Conservation (phyloP, 2,329 filamentous ascomycete genomes). For the Tolypocladium ophioglossoides region DNA sequence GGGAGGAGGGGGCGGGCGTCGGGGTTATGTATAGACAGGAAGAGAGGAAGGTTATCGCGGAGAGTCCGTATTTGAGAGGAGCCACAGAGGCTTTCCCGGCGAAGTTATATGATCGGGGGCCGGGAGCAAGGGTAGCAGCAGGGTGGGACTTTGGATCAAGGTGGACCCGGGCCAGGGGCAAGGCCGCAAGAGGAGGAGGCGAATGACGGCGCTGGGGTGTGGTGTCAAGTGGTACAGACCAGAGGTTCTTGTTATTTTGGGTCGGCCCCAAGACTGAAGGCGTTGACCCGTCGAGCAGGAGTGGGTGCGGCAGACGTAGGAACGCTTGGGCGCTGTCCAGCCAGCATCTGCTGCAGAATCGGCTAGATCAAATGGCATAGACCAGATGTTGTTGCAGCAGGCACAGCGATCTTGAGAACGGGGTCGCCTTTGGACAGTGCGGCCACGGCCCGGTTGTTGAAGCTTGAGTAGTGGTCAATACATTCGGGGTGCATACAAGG, state of each 20-base stretch:
- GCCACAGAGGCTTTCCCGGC: slow-evolving; percentile 2
- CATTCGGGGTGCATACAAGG: neutral
- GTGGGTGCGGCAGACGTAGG: slow-evolving; percentile 4
- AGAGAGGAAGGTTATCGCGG: neutral
- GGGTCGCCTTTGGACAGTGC: neutral
- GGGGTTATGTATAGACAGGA: slow-evolving; percentile 1
- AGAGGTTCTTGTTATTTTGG: slow-evolving; percentile 5
- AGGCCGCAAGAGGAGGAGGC: slow-evolving; percentile 1
- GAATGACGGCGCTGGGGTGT: slow-evolving; percentile 3
- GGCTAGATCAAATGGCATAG: slow-evolving; percentile 7
- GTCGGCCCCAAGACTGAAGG: slow-evolving; percentile 1
- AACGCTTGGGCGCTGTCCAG: slow-evolving; percentile 8
- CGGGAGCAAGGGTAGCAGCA: slow-evolving; percentile 5
- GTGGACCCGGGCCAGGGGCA: slow-evolving; percentile 7
- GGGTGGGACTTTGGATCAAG: slow-evolving; percentile 3
- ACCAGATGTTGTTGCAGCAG: slow-evolving; percentile 6
- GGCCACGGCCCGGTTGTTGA: neutral
- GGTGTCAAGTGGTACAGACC: slow-evolving; percentile 4
- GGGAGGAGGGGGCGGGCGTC: neutral
- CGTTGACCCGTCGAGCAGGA: neutral
- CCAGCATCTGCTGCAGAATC: slow-evolving; percentile 10
- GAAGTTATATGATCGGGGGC: slow-evolving; percentile 6
- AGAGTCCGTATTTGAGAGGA: neutral
- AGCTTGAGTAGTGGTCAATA: neutral
- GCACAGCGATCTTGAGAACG: slow-evolving; percentile 6